Evolutionary conservation across 2,329 filamentous ascomycete genomes (phyloP).

Genomic region (Gnomoniopsis smithogilvyi): DNA sequence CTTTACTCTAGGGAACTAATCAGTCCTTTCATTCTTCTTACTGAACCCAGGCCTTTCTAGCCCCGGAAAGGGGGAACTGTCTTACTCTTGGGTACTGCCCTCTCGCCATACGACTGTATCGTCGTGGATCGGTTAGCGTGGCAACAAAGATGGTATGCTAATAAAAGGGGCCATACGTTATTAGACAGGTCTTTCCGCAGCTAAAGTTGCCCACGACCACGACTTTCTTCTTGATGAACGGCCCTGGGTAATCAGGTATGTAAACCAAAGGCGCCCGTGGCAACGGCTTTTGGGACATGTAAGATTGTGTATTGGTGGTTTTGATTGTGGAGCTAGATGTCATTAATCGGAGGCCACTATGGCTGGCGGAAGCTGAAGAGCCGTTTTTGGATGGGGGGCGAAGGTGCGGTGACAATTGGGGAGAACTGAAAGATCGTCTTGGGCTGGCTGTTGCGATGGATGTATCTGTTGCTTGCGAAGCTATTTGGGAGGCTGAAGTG

Average conservation of each 20-base stretch:
- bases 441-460: neutral
- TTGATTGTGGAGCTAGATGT: slow-evolving; percentile 10
- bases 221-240: slow-evolving; percentile 15
- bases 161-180: slow-evolving; percentile 1
- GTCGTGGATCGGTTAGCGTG: neutral
- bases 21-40: neutral
- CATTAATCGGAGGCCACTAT: slow-evolving; percentile 3
- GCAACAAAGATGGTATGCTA: neutral
- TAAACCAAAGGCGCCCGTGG: slow-evolving; percentile 14
- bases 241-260: slow-evolving; percentile 12
- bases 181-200: slow-evolving; percentile 17
- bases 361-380: neutral
- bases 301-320: slow-evolving; percentile 10
- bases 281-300: slow-evolving; percentile 11
- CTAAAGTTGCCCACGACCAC: slow-evolving; percentile 18
- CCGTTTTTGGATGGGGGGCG: neutral
- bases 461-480: neutral
- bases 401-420: neutral
- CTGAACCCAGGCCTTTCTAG: no score
- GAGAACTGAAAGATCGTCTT: neutral
- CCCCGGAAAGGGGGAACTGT: neutral
- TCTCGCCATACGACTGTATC: slow-evolving; percentile 11
- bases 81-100: slow-evolving; percentile 11
- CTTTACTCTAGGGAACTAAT: neutral
- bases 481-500: neutral